phyloP scores from a whole-genome alignment of 1,284 basidiomycete genomes.

The Trichosporon sp. region DNA sequence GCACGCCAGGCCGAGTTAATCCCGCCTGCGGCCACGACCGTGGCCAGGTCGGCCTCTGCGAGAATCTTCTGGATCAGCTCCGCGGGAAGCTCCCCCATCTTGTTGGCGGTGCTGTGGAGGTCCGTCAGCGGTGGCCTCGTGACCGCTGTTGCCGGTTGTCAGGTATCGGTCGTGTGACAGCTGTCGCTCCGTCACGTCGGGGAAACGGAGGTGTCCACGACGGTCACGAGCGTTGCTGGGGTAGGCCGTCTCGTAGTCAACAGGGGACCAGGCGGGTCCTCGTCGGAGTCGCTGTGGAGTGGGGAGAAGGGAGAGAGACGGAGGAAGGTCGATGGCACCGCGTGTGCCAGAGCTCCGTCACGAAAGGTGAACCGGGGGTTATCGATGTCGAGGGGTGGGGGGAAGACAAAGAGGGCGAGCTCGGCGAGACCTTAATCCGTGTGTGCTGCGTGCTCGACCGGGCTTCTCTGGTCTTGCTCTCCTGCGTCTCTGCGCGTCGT shows the following conservation, averaged over 20 bases:
- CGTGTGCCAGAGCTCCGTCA: neutral
- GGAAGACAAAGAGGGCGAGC: neutral
- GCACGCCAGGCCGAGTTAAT: neutral
- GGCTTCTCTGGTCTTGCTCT: neutral
- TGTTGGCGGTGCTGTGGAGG: neutral
- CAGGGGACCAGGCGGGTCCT: too few relatives aligned
- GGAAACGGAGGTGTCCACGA: neutral
- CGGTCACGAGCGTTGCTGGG: too few relatives aligned
- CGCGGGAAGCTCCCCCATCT: neutral
- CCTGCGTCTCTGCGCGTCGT: neutral
- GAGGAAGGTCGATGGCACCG: neutral
- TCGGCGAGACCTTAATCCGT: neutral
- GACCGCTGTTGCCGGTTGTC: neutral
- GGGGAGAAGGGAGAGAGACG: neutral
- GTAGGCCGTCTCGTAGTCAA: too few relatives aligned
- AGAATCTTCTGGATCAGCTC: neutral
- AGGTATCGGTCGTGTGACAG: neutral
- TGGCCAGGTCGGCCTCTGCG: neutral
- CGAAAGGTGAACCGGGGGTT: neutral
- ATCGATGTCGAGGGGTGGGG: neutral
- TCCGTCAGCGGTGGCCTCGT: neutral
- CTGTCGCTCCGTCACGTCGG: neutral
- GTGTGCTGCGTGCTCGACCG: neutral
- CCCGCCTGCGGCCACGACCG: neutral
- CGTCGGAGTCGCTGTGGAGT: neutral